Evolutionary conservation across 2,329 filamentous ascomycete genomes (phyloP).

Genomic region (Thermoascus crustaceus): DNA sequence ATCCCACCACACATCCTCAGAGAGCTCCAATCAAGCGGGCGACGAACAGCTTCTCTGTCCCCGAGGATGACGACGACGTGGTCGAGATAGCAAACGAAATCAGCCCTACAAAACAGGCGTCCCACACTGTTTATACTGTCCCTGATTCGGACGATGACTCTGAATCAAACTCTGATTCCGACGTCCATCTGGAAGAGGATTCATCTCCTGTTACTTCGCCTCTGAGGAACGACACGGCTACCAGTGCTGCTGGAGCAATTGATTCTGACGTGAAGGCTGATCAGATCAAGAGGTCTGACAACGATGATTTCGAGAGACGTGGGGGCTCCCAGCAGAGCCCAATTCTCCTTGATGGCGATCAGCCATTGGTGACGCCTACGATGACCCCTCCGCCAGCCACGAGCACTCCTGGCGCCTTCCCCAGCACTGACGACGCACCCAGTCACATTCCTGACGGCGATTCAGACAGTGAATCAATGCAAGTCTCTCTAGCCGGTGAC

Average conservation of each 20-base stretch:
- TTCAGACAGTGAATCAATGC: not conserved
- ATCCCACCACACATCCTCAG: not conserved
- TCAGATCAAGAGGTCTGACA: not conserved
- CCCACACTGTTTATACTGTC: not conserved
- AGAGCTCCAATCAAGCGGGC: constrained; percentile 8
- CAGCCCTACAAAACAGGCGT: constrained; percentile 5
- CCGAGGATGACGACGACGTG: constrained; percentile 31
- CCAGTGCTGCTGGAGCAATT: not conserved
- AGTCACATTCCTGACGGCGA: constrained; percentile 1
- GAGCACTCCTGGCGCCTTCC: constrained; percentile 2
- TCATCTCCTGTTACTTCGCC: constrained; percentile 18
- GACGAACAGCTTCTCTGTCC: constrained; percentile 34
- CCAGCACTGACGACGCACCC: not conserved
- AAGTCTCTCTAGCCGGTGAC: not conserved
- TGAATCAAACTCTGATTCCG: constrained; percentile 15
- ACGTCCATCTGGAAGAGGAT: constrained; percentile 13
- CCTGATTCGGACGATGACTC: constrained; percentile 15
- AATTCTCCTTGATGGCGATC: constrained; percentile 11
- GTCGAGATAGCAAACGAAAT: constrained; percentile 5
- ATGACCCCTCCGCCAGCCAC: constrained; percentile 14
- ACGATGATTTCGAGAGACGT: not conserved
- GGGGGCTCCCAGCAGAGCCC: constrained; percentile 9
- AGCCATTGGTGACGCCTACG: constrained; percentile 15
- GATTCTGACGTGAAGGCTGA: not conserved
- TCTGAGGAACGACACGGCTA: constrained; percentile 8